Evolutionary conservation across 1,284 basidiomycete genomes (phyloP), one percentile per base, ranked within the genome.

Genomic region (Gymnopus androsaceus): DNA sequence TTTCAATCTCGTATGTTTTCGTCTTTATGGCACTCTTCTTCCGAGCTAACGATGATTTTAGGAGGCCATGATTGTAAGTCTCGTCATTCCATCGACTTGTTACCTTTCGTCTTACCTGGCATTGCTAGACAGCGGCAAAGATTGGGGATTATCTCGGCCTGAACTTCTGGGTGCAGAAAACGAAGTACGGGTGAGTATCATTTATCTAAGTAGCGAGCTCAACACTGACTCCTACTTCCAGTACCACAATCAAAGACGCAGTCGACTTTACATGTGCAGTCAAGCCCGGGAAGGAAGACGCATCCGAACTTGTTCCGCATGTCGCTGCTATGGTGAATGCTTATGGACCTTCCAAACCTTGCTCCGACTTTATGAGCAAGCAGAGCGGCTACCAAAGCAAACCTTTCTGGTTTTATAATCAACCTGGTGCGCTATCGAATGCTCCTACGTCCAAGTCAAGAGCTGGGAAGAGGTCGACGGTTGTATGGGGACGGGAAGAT

Each of bases 321-420:
- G 79, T 86, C 47, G 81, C 80, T 37, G 72, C 82, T 0, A 71
- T 77, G 27, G 73, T 76, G 3, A 78, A 80, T 7, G 81, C 74
- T 1, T 87, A 84, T 63, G 84, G 84, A 15, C 83, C 85, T 62
- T 75, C 79, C 4, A 66, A 68, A 28, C 80, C 80, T 28, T 87
- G 86, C 65, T 67, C 67, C 3, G 62, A 69, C 15, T 85, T 76
- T 64, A 64, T 84, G 42, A 59, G 64, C 48, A 60, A 67, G 30
- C 56, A 59, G 31, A 63, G 64, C 37, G 82, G 81, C n/a, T n/a
- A n/a, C 67, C 59, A 68, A 59, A 67, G 61, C 34, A 69, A 75
- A 59, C 63, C 80, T 3, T 83, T 72, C 63, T 84, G 75, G 73
- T 81, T 78, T 64, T 83, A 80, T 63, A 74, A 83, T 64, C 82